Percentiles rank a stretch among this genome's conserved stretches.
Evolutionary conservation across 2,329 filamentous ascomycete species (phyloP).

Genomic region (Botryotinia narcissicola): DNA sequence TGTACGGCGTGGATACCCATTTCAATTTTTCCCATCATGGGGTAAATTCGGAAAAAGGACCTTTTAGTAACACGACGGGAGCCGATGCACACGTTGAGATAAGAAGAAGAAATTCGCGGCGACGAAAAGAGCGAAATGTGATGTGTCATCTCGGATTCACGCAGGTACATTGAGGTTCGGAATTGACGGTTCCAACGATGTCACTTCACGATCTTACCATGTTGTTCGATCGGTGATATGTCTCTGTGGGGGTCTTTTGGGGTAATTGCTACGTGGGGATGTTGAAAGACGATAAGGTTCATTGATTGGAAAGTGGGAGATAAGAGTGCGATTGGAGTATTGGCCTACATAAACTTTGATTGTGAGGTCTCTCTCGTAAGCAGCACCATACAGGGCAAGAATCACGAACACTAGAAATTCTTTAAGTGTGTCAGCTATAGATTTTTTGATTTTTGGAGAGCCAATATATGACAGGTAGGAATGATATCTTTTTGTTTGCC

Average conservation of each 20-base stretch:
- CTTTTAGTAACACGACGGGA: slow-evolving; percentile 11
- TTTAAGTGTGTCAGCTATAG: not conserved
- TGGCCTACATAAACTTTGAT: not conserved
- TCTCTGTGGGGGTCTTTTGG: slow-evolving; percentile 1
- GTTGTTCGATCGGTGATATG: not conserved
- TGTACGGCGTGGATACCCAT: not conserved
- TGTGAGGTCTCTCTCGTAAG: not conserved
- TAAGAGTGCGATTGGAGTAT: not conserved
- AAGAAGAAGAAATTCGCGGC: not conserved
- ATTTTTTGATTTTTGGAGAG: not conserved
- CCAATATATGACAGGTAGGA: not conserved
- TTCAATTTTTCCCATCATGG: not conserved
- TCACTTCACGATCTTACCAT: slow-evolving; percentile 4
- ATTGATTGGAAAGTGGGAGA: not conserved
- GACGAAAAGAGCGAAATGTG: slow-evolving; percentile 2
- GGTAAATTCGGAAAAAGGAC: slow-evolving; percentile 10
- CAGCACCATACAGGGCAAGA: not conserved
- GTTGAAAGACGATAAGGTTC: not conserved
- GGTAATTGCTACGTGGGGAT: not conserved
- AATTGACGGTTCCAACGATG: slow-evolving; percentile 6
- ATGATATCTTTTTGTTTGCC: slow-evolving; percentile 3
- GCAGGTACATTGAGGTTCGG: slow-evolving; percentile 9
- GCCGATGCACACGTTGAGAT: not conserved
- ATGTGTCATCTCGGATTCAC: slow-evolving; percentile 9
- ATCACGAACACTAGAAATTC: not conserved